Evolutionary conservation across 257 asterid species (phyloP).

Genomic region (Salvia rosmarinus): DNA sequence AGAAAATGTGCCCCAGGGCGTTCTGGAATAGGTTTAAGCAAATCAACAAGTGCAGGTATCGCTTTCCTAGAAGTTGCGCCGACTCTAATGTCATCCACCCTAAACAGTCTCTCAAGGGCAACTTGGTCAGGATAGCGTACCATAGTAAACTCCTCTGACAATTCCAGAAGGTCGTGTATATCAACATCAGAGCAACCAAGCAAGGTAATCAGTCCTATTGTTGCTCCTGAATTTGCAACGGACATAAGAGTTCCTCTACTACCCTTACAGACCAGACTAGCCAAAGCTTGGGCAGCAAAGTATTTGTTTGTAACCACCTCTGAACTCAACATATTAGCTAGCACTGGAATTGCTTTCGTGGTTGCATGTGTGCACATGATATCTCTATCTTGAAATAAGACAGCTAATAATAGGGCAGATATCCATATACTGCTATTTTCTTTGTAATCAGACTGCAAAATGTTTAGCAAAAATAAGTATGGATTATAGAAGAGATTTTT

Average conservation of each 20-base stretch:
- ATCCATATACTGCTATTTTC: slow-evolving; percentile 90
- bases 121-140: slow-evolving; percentile 91
- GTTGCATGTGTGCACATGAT: slow-evolving; percentile 79
- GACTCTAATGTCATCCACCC: slow-evolving; percentile 93
- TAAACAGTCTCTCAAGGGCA: slow-evolving; percentile 89
- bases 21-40: slow-evolving; percentile 96
- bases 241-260: slow-evolving; percentile 99
- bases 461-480: too few relatives aligned
- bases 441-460: slow-evolving; percentile 74
- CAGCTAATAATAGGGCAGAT: slow-evolving; percentile 73
- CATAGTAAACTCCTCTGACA: slow-evolving; percentile 80
- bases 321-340: slow-evolving; percentile 77
- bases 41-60: slow-evolving; percentile 92
- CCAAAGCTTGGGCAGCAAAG: slow-evolving; percentile 93
- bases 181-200: slow-evolving; percentile 93
- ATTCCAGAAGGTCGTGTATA: slow-evolving; percentile 75
- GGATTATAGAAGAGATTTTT: too few relatives aligned
- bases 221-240: slow-evolving; percentile 93
- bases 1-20: slow-evolving; percentile 98
- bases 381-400: slow-evolving; percentile 86
- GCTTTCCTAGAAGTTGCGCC: slow-evolving; percentile 99
- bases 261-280: slow-evolving; percentile 96
- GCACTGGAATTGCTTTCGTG: slow-evolving; percentile 82
- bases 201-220: slow-evolving; percentile 85
- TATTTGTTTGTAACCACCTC: slow-evolving; percentile 88